These are phyloP conservation scores for Ceratopteris richardii DNA, from an alignment of 75 land plant genomes.

Conservation along the genomic window DNA sequence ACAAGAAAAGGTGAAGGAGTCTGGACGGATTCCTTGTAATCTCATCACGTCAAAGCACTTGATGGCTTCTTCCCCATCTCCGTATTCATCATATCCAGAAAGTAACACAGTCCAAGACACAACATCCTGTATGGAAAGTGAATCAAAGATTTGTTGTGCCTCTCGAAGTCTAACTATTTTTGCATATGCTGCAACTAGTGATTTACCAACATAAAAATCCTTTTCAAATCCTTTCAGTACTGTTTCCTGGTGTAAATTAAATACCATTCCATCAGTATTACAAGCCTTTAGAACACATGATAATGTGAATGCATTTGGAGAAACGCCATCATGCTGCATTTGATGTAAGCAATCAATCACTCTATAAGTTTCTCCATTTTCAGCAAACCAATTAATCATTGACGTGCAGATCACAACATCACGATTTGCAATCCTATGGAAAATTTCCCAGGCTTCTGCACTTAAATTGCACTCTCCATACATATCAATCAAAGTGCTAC, in stretches of 20 bases:
- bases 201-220: constrained; percentile 8
- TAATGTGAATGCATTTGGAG: constrained; percentile 12
- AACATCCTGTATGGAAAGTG: constrained; percentile 4
- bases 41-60: constrained; percentile 12
- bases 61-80: constrained; percentile 8
- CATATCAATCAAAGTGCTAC: constrained; percentile 8
- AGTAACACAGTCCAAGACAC: constrained; percentile 15
- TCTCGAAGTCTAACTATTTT: background rate
- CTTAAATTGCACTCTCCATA: constrained; percentile 4
- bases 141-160: constrained; percentile 11
- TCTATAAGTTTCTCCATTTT: background rate
- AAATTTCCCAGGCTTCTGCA: constrained; percentile 5
- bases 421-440: background rate
- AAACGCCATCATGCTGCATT: constrained; percentile 22
- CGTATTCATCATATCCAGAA: constrained; percentile 8
- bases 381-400: constrained; percentile 4
- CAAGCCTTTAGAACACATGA: constrained; percentile 8
- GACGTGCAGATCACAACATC: constrained; percentile 13
- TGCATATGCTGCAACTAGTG: constrained; percentile 11
- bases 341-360: constrained; percentile 12
- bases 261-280: background rate
- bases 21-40: constrained; percentile 12
- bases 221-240: constrained; percentile 4
- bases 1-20: constrained; percentile 21
- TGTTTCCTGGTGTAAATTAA: background rate